Evolutionary conservation across 371 early-diverging fungal species (phyloP).

Genomic region (Mucor piriformis): DNA sequence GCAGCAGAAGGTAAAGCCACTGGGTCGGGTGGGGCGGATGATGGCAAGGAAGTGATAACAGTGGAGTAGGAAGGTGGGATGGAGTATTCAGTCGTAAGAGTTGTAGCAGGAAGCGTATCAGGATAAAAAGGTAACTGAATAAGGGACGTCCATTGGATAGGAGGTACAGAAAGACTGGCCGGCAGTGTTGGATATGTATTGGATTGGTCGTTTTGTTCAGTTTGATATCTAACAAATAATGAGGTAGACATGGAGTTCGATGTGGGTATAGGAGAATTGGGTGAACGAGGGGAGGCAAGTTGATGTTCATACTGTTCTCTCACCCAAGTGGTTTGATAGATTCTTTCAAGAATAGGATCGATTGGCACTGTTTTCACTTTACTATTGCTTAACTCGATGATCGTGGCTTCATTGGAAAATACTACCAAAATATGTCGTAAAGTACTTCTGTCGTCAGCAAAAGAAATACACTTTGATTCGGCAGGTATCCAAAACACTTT

Average conservation of each 20-base stretch:
- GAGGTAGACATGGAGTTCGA: not conserved
- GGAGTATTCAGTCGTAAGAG: slow-evolving; percentile 40
- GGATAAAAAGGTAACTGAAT: slow-evolving; percentile 52
- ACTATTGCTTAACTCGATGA: slow-evolving; percentile 42
- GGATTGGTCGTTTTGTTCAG: not conserved
- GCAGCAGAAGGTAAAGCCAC: slow-evolving; percentile 42
- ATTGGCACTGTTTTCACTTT: slow-evolving; percentile 40
- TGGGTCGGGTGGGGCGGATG: slow-evolving; percentile 35
- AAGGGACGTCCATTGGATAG: slow-evolving; percentile 49
- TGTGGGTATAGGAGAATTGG: slow-evolving; percentile 12
- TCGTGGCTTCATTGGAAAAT: slow-evolving; percentile 41
- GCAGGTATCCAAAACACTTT: slow-evolving; percentile 51
- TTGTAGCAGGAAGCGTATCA: slow-evolving; percentile 36
- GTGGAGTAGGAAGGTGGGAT: slow-evolving; percentile 49
- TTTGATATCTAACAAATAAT: slow-evolving; percentile 5
- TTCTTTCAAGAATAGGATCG: slow-evolving; percentile 29
- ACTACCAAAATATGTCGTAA: slow-evolving; percentile 42
- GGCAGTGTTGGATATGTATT: slow-evolving; percentile 19
- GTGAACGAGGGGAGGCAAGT: slow-evolving; percentile 3
- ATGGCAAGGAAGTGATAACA: slow-evolving; percentile 32
- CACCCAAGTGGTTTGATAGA: slow-evolving; percentile 31
- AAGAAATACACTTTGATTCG: slow-evolving; percentile 38
- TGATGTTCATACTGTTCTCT: slow-evolving; percentile 34
- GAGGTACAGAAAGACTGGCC: slow-evolving; percentile 22
- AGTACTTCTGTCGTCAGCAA: slow-evolving; percentile 50